A percentile compares a stretch with the other conserved stretches of the same genome.
phyloP scores from a whole-genome alignment of 192 early-diverging fungal genomes.

The Helicostylum pulchrum region DNA sequence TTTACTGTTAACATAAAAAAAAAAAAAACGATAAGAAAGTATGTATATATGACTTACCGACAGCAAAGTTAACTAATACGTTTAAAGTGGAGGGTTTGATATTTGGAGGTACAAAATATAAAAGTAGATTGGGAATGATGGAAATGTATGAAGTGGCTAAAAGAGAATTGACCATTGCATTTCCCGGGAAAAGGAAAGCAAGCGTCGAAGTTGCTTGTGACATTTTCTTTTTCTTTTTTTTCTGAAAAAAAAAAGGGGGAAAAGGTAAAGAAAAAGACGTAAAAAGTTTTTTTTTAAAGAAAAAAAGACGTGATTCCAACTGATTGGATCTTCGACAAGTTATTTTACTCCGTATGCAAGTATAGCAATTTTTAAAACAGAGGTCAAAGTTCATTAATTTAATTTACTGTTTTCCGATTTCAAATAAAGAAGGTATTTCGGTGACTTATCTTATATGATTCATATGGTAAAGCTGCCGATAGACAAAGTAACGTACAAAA shows the following conservation, averaged over 20 bases:
- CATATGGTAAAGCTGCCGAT: too few relatives aligned
- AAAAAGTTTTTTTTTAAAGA: background rate
- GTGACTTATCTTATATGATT: too few relatives aligned
- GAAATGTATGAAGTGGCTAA: conserved; percentile 80
- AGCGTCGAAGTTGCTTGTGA: conserved; percentile 28
- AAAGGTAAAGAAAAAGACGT: background rate
- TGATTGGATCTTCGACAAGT: too few relatives aligned
- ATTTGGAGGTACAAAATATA: conserved; percentile 75
- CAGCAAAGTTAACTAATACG: conserved; percentile 79
- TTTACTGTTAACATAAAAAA: too few relatives aligned
- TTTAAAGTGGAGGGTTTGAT: conserved; percentile 58
- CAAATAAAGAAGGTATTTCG: background rate
- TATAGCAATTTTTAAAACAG: too few relatives aligned
- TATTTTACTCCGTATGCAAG: too few relatives aligned
- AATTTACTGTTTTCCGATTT: too few relatives aligned
- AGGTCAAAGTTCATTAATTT: too few relatives aligned
- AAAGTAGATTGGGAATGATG: conserved; percentile 73
- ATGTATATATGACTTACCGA: conserved; percentile 37
- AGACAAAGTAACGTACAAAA: too few relatives aligned
- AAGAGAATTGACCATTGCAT: conserved; percentile 58
- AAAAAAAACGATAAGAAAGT: too few relatives aligned
- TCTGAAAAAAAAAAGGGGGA: background rate
- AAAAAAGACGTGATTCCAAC: background rate
- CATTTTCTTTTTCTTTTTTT: background rate
- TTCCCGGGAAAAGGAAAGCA: conserved; percentile 55